Evolutionary conservation across 176 grass and related monocot genomes (phyloP).

Genomic region (Guadua angustifolia): DNA sequence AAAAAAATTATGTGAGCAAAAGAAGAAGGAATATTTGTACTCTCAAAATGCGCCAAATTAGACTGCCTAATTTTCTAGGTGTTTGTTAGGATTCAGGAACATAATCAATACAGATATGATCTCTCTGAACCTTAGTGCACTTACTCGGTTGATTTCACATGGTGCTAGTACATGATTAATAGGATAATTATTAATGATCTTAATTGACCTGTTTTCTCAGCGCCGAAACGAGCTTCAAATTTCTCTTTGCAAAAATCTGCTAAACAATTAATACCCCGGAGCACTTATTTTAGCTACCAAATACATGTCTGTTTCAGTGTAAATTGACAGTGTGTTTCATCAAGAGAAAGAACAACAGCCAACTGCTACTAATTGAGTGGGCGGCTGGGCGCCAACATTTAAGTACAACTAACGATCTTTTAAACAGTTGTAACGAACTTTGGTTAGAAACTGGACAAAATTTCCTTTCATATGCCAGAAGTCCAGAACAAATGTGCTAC

Average conservation of each 20-base stretch:
- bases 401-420: constrained; percentile 14
- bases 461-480: constrained; percentile 23
- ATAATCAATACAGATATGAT: neutral
- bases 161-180: neutral
- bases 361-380: constrained; percentile 30
- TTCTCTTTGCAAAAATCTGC: constrained; percentile 13
- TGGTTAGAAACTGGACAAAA: neutral
- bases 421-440: neutral
- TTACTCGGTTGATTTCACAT: neutral
- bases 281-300: constrained; percentile 21
- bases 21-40: neutral
- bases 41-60: neutral
- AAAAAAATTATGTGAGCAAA: neutral
- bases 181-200: constrained; percentile 5
- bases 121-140: no score
- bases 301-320: constrained; percentile 44
- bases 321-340: constrained; percentile 35
- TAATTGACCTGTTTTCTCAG: constrained; percentile 13
- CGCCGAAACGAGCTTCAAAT: neutral
- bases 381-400: constrained; percentile 17
- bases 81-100: neutral
- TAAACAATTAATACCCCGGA: constrained; percentile 34
- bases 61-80: neutral
- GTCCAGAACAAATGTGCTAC: constrained; percentile 9
- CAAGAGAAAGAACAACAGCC: constrained; percentile 32